Evolutionary conservation across 345 rosid genomes (phyloP).

Genomic region (Ceriops zippeliana): DNA sequence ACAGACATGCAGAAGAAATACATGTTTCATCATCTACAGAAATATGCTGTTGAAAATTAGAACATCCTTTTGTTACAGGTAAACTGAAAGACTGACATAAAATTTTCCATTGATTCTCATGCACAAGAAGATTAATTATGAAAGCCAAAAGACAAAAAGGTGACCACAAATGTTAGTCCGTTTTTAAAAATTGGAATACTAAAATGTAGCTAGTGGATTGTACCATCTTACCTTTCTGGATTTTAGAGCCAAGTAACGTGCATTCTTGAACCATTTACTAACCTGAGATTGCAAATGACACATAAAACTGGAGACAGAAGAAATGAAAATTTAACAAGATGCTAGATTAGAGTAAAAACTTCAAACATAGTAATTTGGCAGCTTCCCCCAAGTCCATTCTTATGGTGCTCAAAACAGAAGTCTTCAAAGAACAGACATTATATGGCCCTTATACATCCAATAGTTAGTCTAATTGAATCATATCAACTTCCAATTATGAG

Average conservation of each 20-base stretch:
- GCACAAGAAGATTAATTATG: not conserved
- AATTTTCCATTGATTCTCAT: too few relatives aligned
- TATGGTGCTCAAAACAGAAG: too few relatives aligned
- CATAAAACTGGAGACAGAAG: constrained; percentile 15
- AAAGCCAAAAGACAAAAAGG: not conserved
- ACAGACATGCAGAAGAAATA: not conserved
- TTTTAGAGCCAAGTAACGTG: constrained; percentile 76
- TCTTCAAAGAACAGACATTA: too few relatives aligned
- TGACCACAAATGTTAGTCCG: too few relatives aligned
- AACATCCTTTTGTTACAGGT: too few relatives aligned
- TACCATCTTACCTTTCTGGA: constrained; percentile 62
- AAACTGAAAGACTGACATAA: too few relatives aligned
- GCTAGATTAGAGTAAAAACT: too few relatives aligned
- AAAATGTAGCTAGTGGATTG: not conserved
- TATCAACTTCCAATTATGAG: too few relatives aligned
- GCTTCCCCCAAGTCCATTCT: too few relatives aligned
- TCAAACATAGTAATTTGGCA: too few relatives aligned
- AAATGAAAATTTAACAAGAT: not conserved
- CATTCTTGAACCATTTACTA: constrained; percentile 95
- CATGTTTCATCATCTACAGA: not conserved
- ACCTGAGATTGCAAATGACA: constrained; percentile 53
- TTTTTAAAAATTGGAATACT: not conserved
- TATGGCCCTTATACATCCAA: too few relatives aligned
- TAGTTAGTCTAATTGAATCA: too few relatives aligned
- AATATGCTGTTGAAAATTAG: not conserved